Evolutionary conservation across 305 asterid genomes (phyloP), one percentile per base, ranked within the genome.

Genomic region (Petunia hybrid): DNA sequence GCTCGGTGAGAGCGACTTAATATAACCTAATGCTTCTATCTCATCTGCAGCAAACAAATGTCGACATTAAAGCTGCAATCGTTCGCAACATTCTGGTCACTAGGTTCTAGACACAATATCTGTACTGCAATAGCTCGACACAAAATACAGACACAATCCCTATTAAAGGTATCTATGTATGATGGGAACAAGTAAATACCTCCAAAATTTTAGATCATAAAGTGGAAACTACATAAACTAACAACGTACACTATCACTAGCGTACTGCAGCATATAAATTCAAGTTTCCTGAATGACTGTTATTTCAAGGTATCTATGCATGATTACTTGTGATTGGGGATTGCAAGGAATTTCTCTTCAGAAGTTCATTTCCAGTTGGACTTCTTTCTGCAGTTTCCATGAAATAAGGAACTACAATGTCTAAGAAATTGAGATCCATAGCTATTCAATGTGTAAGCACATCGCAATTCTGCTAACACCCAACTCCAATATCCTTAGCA

Each of bases 331-430:
- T 48, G 62, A 71, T 71, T 35, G 45, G 12, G 12, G 36, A 48
- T 36, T 48, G 62, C 4, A 51, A 51, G 14, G 10, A 51, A 4
- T 70, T 70, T 71, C 78, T 35, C 63, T 51, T 6, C 46, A 51
- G 14, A 51, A 74, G 64, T 53, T 74, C 35, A 73, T 51, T 71
- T 36, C 46, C 78, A 51, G 7, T 31, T 48, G 13, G 45, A 36
- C 35, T 73, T 73, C 16, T 71, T 48, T 48, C 78, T 48, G 46
- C 3, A 22, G 62, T 73, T 73, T 13, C 45, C 51, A 48, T 48
- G 35, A 73, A 35, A 60, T 35, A 73, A 12, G 38, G 61, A 48
- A 5, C 31, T 48, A 71, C 42, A 71, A 35, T 51, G 45, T 73
- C 41, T 8, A 69, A 43, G 56, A 22, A 68, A 45, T 63, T 43